Evolutionary conservation across 768 basidiomycete species (phyloP).

Genomic region (Agaricus subrufescens): DNA sequence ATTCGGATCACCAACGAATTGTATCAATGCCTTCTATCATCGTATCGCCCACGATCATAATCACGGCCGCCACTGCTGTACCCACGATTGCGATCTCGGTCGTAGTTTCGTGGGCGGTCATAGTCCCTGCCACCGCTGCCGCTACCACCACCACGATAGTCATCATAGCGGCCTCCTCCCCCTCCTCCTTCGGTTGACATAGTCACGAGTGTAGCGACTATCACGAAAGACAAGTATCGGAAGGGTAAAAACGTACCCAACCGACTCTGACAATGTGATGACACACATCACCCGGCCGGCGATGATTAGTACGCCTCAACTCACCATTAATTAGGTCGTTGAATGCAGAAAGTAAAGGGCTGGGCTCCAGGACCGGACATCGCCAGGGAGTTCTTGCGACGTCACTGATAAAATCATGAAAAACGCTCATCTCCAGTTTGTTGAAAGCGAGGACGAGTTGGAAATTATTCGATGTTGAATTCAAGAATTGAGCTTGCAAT

Average conservation of each 20-base stretch:
- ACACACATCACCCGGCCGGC: no score
- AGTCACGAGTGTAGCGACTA: constrained; percentile 72
- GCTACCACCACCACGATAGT: constrained; percentile 37
- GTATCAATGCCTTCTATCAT: constrained; percentile 29
- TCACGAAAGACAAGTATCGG: constrained; percentile 31
- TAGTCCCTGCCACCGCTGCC: constrained; percentile 31
- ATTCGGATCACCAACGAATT: background rate
- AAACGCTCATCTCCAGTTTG: no score
- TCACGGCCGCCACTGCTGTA: constrained; percentile 22
- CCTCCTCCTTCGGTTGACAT: constrained; percentile 48
- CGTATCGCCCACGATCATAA: constrained; percentile 27
- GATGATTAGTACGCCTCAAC: no score
- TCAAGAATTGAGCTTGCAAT: no score
- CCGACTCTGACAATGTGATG: constrained; percentile 69
- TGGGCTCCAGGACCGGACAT: no score
- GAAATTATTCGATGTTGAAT: no score
- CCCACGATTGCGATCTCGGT: constrained; percentile 23
- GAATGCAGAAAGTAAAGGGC: no score
- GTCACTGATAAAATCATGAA: no score
- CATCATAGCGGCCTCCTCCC: constrained; percentile 42
- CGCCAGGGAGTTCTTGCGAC: no score
- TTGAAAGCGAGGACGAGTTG: no score
- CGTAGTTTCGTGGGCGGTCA: constrained; percentile 36
- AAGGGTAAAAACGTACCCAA: constrained; percentile 18
- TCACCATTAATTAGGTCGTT: no score